Percentiles rank a stretch among this genome's conserved stretches.
Evolutionary conservation across 1,284 basidiomycete species (phyloP).

Genomic region (Ganoderma sinense): DNA sequence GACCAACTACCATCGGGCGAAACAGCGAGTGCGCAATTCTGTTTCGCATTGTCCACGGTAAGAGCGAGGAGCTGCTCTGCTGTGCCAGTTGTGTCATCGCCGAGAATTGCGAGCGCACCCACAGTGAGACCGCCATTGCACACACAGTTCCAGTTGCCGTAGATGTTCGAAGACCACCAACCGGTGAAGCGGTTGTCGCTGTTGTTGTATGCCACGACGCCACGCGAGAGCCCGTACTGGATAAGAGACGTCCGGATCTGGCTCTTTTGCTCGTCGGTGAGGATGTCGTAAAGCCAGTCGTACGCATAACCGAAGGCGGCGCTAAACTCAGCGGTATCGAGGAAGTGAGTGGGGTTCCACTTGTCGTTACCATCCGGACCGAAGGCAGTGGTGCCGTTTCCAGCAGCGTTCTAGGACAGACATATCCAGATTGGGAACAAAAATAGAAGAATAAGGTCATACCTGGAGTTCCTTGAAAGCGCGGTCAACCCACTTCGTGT

Average conservation of each 20-base stretch:
- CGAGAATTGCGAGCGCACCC: slow-evolving; percentile 90
- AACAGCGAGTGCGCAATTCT: slow-evolving; percentile 78
- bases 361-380: slow-evolving; percentile 62
- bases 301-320: slow-evolving; percentile 92
- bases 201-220: slow-evolving; percentile 58
- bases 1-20: slow-evolving; percentile 91
- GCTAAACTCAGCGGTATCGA: slow-evolving; percentile 92
- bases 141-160: slow-evolving; percentile 98
- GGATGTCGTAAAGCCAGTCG: slow-evolving; percentile 93
- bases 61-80: slow-evolving; percentile 73
- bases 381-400: slow-evolving; percentile 67
- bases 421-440: neutral
- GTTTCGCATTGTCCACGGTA: slow-evolving; percentile 78
- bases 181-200: slow-evolving; percentile 50
- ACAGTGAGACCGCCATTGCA: slow-evolving; percentile 93
- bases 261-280: slow-evolving; percentile 77
- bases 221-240: slow-evolving; percentile 78
- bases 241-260: slow-evolving; percentile 82
- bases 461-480: slow-evolving; percentile 86
- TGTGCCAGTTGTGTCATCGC: slow-evolving; percentile 81
- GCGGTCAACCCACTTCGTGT: slow-evolving; percentile 89
- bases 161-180: slow-evolving; percentile 68
- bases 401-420: slow-evolving; percentile 67
- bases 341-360: slow-evolving; percentile 94
- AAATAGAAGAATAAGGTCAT: slow-evolving; percentile 34